Evolutionary conservation across 441 rosid species (phyloP), one percentile per base, ranked within the genome.

Genomic region (Adansonia gregorii): DNA sequence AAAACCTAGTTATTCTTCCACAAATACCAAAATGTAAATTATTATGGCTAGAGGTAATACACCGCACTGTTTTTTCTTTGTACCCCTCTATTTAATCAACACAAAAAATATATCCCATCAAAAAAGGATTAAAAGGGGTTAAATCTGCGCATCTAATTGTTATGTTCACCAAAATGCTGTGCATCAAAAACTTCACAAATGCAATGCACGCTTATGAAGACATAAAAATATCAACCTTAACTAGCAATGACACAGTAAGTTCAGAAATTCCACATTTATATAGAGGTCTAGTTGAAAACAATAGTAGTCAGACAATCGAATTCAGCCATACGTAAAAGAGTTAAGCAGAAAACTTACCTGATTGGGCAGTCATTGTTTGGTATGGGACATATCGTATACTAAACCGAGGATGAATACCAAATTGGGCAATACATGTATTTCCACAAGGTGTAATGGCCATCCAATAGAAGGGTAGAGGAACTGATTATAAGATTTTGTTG

Each of bases 311-410:
- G 70, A 68, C 55, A 49, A 72, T 5, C 39, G 45, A 60, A 56
- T 51, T 48, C 2, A 31, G 49, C 8, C 4, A 1, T 7, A 74
- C 0, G 11, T 2, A 55, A 71, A 17, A 15, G 10, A 49, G 9
- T 45, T 19, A 48, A 46, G 41, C 60, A 79, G n/a, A 78, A 65
- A 77, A n/a, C 86, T 65, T n/a, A n/a, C n/a, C n/a, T n/a, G n/a
- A n/a, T n/a, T n/a, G n/a, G n/a, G n/a, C n/a, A n/a, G n/a, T n/a
- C n/a, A n/a, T n/a, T n/a, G n/a, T n/a, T n/a, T n/a, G n/a, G n/a
- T n/a, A n/a, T n/a, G n/a, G n/a, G n/a, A n/a, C n/a, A n/a, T n/a
- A n/a, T n/a, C n/a, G n/a, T n/a, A n/a, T n/a, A n/a, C n/a, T n/a
- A n/a, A n/a, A n/a, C n/a, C n/a, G n/a, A n/a, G n/a, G n/a, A n/a